Conservation (phyloP, 192 early-diverging fungal species). For the Backusella australiensis region DNA sequence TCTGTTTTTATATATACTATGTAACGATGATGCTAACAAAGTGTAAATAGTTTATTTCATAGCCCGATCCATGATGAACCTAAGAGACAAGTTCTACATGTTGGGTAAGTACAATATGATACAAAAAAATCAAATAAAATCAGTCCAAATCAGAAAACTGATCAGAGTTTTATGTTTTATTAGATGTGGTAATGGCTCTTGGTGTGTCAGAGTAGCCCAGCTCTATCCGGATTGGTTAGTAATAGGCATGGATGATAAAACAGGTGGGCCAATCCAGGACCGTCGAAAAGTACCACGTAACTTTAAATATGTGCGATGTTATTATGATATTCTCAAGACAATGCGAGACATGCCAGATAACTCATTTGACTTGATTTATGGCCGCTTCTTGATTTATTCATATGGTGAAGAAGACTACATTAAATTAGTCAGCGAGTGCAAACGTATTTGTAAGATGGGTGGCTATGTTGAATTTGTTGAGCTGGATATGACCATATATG, state of each 20-base stretch:
- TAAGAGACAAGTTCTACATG: conserved; percentile 21
- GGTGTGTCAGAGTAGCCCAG: conserved; percentile 6
- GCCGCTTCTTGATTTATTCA: conserved; percentile 14
- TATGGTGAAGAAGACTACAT: conserved; percentile 14
- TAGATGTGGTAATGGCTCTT: conserved; percentile 25
- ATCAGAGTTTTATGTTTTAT: neutral
- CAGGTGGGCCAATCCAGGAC: conserved; percentile 5
- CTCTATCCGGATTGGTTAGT: conserved; percentile 15
- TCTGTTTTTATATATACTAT: neutral
- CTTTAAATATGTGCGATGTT: conserved; percentile 20
- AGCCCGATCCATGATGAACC: conserved; percentile 9
- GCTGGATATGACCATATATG: conserved; percentile 28
- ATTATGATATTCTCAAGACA: neutral
- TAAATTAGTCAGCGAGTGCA: conserved; percentile 11
- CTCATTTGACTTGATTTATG: conserved; percentile 22
- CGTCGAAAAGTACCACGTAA: conserved; percentile 12
- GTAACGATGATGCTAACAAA: conserved; percentile 15
- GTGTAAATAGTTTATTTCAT: conserved; percentile 2
- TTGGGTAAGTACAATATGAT: conserved; percentile 15
- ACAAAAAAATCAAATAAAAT: neutral
- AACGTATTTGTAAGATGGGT: conserved; percentile 23
- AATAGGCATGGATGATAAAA: conserved; percentile 16
- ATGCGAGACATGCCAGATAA: conserved; percentile 14
- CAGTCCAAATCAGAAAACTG: neutral
- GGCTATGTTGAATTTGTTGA: conserved; percentile 34